Evolutionary conservation across 345 rosid genomes (phyloP), one percentile per base, ranked within the genome.

Genomic region (Excoecaria cochinchinensis): DNA sequence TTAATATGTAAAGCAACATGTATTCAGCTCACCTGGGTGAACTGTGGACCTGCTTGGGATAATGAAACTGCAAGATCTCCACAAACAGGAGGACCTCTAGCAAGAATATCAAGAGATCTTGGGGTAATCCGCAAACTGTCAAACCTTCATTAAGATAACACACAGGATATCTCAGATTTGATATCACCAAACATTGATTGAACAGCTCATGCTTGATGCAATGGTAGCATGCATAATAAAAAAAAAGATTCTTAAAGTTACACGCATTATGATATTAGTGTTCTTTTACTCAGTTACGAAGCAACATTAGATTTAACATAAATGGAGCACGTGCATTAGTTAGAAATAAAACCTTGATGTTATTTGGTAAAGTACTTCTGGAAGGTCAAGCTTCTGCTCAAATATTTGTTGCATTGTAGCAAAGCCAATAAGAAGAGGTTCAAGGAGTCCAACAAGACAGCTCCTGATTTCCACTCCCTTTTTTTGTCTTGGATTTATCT

Each of bases 341-440:
- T 53, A 62, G 68, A 39, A 59, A 78, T 57, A 60, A 70, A 74
- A 91, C 99, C 97, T 91, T 80, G 96, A 91, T 38, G 99, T 91
- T 78, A 95, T 95, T 83, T 95, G 99, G 84, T 93, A 95, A 15
- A 95, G 82, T 78, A 88, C 85, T 83, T 95, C 99, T 31, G 97
- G 85, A 74, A 95, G 90, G 70, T 93, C 97, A 70, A 93, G 89
- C 84, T 91, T 91, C 89, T 93, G 98, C 84, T 90, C 93, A 86
- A 93, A 95, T 75, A 82, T 82, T 80, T 88, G 98, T 79, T 93
- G 99, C 99, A 93, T 95, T 44, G 99, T 93, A 75, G 96, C 89
- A 85, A 95, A 95, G 65, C 99, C 99, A n/a, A 95, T 91, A 76
- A 93, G 91, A 81, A 95, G 98, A 44, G 97, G 99, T 84, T 93